Evolutionary conservation across 164 flowering plant species (phyloP).

Genomic region (Santalum album): DNA sequence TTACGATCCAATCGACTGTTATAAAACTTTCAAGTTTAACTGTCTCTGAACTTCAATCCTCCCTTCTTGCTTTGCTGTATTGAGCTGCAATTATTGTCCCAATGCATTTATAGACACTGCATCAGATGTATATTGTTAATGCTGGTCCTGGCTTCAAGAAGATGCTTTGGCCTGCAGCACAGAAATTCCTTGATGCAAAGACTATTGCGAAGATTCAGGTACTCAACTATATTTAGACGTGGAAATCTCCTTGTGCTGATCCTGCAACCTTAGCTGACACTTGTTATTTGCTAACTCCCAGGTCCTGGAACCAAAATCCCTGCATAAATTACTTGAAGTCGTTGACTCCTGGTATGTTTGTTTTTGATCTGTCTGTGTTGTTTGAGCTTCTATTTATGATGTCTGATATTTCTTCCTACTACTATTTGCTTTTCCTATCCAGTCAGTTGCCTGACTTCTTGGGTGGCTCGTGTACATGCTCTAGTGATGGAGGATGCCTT

Average conservation of each 20-base stretch:
- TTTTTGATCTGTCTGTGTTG: neutral
- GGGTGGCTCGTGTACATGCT: constrained; percentile 86
- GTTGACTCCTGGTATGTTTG: constrained; percentile 64
- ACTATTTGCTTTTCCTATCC: constrained; percentile 15
- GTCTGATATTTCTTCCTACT: constrained; percentile 1
- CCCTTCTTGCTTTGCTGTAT: neutral
- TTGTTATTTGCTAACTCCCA: constrained; percentile 15
- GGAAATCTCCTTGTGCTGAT: neutral
- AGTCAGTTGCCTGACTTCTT: constrained; percentile 95
- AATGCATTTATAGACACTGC: constrained; percentile 48
- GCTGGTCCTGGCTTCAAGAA: constrained; percentile 87
- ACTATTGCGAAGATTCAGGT: constrained; percentile 85
- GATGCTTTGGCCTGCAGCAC: constrained; percentile 86
- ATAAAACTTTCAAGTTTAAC: no score
- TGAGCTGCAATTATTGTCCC: neutral
- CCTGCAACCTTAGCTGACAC: constrained; percentile 6
- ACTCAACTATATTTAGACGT: constrained; percentile 3
- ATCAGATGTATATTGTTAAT: constrained; percentile 85
- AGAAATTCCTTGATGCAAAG: constrained; percentile 73
- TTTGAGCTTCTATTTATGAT: neutral
- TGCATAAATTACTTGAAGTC: constrained; percentile 56
- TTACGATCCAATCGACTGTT: no score
- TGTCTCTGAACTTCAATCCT: no score
- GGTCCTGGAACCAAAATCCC: constrained; percentile 75
- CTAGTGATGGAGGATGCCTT: constrained; percentile 81